Conservation (phyloP, 495 filamentous ascomycete genomes). For the Hypomontagnella submonticulosa region DNA sequence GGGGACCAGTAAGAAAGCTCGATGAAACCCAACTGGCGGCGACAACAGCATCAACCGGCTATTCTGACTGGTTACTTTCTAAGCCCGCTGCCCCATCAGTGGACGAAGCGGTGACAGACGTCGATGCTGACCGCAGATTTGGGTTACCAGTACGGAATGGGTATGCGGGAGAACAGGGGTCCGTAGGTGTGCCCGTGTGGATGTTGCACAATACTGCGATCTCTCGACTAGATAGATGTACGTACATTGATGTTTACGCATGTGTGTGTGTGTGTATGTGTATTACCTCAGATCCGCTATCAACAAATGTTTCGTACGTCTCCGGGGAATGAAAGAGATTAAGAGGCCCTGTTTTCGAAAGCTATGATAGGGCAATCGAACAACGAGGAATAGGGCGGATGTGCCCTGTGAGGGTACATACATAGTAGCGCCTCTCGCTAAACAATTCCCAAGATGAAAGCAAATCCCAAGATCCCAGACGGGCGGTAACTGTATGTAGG, state of each 20-base stretch:
- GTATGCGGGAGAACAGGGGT: conserved; percentile 33
- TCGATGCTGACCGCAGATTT: conserved; percentile 43
- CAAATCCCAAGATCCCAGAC: conserved; percentile 7
- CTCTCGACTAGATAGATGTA: no score
- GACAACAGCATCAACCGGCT: neutral
- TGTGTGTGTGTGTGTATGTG: neutral
- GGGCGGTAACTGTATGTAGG: conserved; percentile 35
- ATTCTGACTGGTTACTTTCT: conserved; percentile 26
- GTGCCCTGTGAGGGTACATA: neutral
- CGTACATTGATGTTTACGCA: no score
- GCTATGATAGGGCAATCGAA: conserved; percentile 29
- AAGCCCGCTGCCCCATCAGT: conserved; percentile 18
- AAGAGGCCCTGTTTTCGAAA: neutral
- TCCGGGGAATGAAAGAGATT: conserved; percentile 26
- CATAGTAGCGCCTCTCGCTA: conserved; percentile 19
- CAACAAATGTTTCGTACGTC: conserved; percentile 26
- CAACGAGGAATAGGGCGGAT: conserved; percentile 9
- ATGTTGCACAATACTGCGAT: no score
- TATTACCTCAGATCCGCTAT: conserved; percentile 40
- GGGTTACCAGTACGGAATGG: conserved; percentile 24
- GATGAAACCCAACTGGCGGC: conserved; percentile 32
- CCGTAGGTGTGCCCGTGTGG: conserved; percentile 30
- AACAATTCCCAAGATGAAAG: conserved; percentile 22
- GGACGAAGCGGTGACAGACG: conserved; percentile 39
- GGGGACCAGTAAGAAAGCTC: conserved; percentile 18